These are phyloP conservation scores for Colletotrichum costaricense DNA, from an alignment of 2,329 filamentous ascomycete species.

Conservation along the genomic window DNA sequence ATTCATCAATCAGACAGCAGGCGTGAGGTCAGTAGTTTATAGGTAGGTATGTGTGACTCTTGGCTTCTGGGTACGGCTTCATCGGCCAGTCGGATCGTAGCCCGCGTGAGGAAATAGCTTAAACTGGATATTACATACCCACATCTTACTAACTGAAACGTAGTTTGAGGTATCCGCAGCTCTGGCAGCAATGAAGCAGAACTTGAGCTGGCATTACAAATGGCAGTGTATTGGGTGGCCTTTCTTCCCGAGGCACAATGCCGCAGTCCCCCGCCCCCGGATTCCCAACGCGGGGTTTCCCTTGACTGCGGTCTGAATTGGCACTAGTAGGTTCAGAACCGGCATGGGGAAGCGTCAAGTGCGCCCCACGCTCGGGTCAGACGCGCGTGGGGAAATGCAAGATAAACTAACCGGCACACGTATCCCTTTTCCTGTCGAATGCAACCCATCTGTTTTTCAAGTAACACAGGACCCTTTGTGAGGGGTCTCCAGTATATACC, in stretches of 20 bases:
- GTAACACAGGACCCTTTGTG: neutral
- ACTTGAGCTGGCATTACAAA: conserved; percentile 5
- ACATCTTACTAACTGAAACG: neutral
- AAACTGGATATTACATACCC: neutral
- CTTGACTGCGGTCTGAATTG: neutral
- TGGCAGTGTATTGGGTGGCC: neutral
- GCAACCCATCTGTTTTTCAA: neutral
- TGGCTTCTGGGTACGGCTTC: too few relatives aligned
- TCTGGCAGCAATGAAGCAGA: neutral
- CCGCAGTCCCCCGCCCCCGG: conserved; percentile 25
- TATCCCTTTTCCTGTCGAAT: neutral
- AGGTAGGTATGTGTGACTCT: too few relatives aligned
- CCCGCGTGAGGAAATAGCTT: neutral
- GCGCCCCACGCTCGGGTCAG: conserved; percentile 7
- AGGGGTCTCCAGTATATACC: conserved; percentile 13
- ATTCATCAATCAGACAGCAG: too few relatives aligned
- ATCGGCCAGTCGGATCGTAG: neutral
- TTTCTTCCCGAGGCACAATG: conserved; percentile 11
- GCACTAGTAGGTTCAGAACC: neutral
- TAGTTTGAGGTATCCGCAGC: neutral
- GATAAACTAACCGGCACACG: neutral
- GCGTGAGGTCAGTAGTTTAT: too few relatives aligned
- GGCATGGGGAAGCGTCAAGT: neutral
- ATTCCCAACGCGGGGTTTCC: conserved; percentile 9
- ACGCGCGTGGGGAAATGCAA: conserved; percentile 12